Base-by-base conservation (phyloP, 2,329 filamentous ascomycete genomes). In the Fusarium acutatum region DNA sequence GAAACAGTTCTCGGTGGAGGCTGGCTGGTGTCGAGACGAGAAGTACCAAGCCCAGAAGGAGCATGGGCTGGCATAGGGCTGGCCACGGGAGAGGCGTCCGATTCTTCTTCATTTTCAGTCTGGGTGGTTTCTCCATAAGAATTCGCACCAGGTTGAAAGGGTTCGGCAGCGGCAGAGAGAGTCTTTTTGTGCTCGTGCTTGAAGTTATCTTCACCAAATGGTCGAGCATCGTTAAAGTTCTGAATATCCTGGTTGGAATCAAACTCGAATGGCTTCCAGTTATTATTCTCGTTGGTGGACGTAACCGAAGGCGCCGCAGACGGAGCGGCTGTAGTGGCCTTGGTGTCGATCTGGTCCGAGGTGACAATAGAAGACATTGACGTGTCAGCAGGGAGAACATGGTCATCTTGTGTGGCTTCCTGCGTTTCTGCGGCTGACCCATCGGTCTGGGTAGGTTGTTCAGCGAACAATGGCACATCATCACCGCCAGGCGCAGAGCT, bases 381-480 rank as follows among this genome's bases (percentile, higher is more conserved):
- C 5, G 85, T 88, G 72, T 89, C 87, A 22, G 82, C 81, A 20
- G 82, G 83, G 4, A 81, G 67, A 12, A 80, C 80, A 26, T 79
- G 81, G n/a, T 88, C 86, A 28, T 84, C 73, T 38, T 79, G 66
- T 24, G 57, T 69, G 71, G 9, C 69, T 73, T 38, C 41, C 34
- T 69, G 66, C 17, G 47, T 68, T 40, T 75, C 78, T 10, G 64
- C 57, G 7, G 62, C 46, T 12, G 61, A 37, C 35, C 71, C 62
- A 9, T 67, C 64, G 9, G 60, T 53, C n/a, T 78, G 63, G 14
- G 72, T 70, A 4, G 83, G 84, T 20, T 86, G 87, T 58, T 89
- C 86, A 14, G 94, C 94, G 80, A 97, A 97, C 58, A 90, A 86
- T 28, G 93, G 92, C 30, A 96, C 90, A 56, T 92, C 89, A 76